Evolutionary conservation across 495 filamentous ascomycete genomes (phyloP), one percentile per base, ranked within the genome.

Genomic region (Ascodesmis nigricans): DNA sequence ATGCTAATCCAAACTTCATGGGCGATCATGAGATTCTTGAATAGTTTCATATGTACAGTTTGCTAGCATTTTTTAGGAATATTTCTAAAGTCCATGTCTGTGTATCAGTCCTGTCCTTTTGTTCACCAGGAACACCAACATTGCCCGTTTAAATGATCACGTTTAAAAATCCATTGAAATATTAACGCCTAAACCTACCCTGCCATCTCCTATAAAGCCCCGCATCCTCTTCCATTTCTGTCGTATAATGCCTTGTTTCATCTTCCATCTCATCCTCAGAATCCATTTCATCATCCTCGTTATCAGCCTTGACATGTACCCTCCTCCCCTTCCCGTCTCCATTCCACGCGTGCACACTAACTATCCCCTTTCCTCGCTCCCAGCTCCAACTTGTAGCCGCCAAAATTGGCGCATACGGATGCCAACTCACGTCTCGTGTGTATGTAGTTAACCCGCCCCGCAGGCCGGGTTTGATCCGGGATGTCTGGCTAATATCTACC

Each of bases 401-500:
- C 49, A 97, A 59, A 15, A 92, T 62, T 2, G 84, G 82, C 9
- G 78, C 79, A 52, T 66, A 73, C 1, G 87, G 87, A 63, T 95
- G 87, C 87, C 87, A 97, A 44, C 75, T 80, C 16, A 77, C 81
- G 63, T 97, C 87, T 35, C 87, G 66, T 23, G 95, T 81, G 40
- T 82, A 75, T 1, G 82, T 83, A 49, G 64, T 64, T 75, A 57
- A 54, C 10, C 53, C 51, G 17, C 50, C 47, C 22, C 47, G 48
- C 26, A 58, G 56, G 20, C 39, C 26, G 22, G 43, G 38, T n/a
- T 2, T 14, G 31, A n/a, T 21, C 7, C 1, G 15, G 23, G 20
- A 21, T 2, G 8, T 43, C 34, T 3, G 42, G 29, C 2, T 36
- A 29, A 92, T 82, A 49, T 95, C 73, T 23, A 97, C 69, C 28